A percentile compares a stretch with the other conserved stretches of the same genome.
phyloP scores from a whole-genome alignment of 768 basidiomycete species.

The Pseudohyphozyma bogoriensis region DNA sequence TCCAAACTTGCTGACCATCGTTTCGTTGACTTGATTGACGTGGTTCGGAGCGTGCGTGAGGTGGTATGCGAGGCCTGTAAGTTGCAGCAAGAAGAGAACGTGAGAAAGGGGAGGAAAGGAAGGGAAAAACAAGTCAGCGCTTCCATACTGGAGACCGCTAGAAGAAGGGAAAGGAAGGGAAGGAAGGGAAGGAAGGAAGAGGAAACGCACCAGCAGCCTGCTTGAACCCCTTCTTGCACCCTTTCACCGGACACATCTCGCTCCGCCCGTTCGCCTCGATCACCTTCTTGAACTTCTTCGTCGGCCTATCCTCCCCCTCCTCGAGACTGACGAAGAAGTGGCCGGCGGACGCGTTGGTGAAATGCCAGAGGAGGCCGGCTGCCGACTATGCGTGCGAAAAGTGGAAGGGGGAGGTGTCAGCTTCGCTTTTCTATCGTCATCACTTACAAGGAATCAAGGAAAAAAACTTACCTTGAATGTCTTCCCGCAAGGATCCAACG shows the following conservation, averaged over 20 bases:
- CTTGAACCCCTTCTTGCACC: slow-evolving; percentile 28
- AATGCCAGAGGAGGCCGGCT: slow-evolving; percentile 28
- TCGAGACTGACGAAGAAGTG: slow-evolving; percentile 27
- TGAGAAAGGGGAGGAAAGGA: background rate
- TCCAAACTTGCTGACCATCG: slow-evolving; percentile 10
- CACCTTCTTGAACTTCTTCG: slow-evolving; percentile 27
- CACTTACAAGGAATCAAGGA: background rate
- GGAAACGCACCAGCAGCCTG: slow-evolving; percentile 24
- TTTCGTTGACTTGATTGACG: slow-evolving; percentile 12
- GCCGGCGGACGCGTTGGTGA: slow-evolving; percentile 26
- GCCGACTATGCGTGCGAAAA: slow-evolving; percentile 1
- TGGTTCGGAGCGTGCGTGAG: slow-evolving; percentile 27
- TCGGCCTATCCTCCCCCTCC: slow-evolving; percentile 19
- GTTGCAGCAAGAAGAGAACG: background rate
- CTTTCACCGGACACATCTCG: slow-evolving; percentile 14
- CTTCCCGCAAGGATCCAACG: slow-evolving; percentile 29
- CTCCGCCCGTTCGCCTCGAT: slow-evolving; percentile 13
- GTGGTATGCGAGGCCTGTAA: slow-evolving; percentile 28
- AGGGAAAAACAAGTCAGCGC: background rate
- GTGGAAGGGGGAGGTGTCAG: background rate
- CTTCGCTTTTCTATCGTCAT: too few relatives aligned
- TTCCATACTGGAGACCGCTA: background rate
- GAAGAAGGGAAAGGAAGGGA: too few relatives aligned
- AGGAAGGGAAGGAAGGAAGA: background rate
- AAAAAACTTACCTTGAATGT: slow-evolving; percentile 23